These are phyloP conservation scores for Lenwebbia sp. DNA, from an alignment of 345 rosid species.

Conservation along the genomic window DNA sequence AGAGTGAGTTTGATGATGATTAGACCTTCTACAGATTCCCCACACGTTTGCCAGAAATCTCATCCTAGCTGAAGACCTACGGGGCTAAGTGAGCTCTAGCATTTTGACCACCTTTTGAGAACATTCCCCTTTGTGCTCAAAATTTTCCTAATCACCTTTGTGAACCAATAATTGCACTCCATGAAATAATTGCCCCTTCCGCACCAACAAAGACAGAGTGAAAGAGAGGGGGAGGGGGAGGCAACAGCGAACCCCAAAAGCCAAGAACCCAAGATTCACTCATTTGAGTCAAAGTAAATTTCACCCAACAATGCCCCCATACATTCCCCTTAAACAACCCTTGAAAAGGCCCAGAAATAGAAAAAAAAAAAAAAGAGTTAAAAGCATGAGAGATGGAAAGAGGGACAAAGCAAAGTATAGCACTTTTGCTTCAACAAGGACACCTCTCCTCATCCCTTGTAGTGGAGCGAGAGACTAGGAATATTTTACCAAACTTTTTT, in stretches of 20 bases:
- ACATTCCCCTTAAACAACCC: neutral
- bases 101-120: neutral
- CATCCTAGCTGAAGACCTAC: neutral
- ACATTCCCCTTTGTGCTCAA: neutral
- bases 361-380: neutral
- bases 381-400: neutral
- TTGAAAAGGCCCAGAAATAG: neutral
- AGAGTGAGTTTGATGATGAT: neutral
- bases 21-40: neutral
- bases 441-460: neutral
- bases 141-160: neutral
- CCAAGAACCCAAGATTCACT: neutral
- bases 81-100: neutral
- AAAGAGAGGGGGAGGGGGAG: neutral
- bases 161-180: neutral
- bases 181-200: neutral
- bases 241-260: neutral
- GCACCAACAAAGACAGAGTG: neutral
- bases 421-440: neutral
- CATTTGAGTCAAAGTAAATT: neutral
- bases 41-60: neutral
- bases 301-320: neutral
- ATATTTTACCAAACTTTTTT: neutral
- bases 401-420: neutral
- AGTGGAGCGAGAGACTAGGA: neutral